Base-by-base conservation (phyloP, 176 grass and related monocot genomes). In the Oropetium thomaeum region DNA sequence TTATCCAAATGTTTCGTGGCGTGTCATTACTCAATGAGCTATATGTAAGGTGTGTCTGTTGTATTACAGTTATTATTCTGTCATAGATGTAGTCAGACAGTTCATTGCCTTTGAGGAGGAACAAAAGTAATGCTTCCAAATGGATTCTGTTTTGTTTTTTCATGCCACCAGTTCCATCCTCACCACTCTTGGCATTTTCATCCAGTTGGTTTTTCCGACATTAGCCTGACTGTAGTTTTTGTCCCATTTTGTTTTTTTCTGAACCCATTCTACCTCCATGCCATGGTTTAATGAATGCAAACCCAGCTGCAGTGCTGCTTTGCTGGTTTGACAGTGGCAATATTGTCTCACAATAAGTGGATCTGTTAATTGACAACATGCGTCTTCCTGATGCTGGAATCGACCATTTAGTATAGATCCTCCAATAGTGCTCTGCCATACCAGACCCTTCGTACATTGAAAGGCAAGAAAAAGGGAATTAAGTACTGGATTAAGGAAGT, bases 131-230 rank as follows among this genome's bases (percentile, higher is more conserved):
- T 2, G 1, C 25, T 64, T 55, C 7, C 19, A 70, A 71, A 29
- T 82, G 29, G 30, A 2, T 61, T 62, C 7, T 62, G 42, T 54
- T 72, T 39, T 40, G 0, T 7, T 40, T 40, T 30, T 20, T 40
- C 22, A 58, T 70, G 43, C 65, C 52, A 65, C 45, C 53, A 70
- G 74, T 20, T 71, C 57, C 48, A 77, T 77, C 32, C 12, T 15
- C 23, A 65, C 65, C 51, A 20, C 64, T 59, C 62, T 71, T 67
- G n/a, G 28, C 48, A 74, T n/a, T 43, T 74, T 10, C 76, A 20
- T 70, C 26, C 35, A 33, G 28, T 43, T 62, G 6, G 26, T 27
- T 19, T 19, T 73, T 5, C 27, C 42, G 15, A 23, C 14, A 54
- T 34, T 42, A 71, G 63, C 34, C 27, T 66, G 26, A 19, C 20